These are phyloP conservation scores for Chenopodium album DNA, from an alignment of 148 eudicot genomes.

Conservation along the genomic window DNA sequence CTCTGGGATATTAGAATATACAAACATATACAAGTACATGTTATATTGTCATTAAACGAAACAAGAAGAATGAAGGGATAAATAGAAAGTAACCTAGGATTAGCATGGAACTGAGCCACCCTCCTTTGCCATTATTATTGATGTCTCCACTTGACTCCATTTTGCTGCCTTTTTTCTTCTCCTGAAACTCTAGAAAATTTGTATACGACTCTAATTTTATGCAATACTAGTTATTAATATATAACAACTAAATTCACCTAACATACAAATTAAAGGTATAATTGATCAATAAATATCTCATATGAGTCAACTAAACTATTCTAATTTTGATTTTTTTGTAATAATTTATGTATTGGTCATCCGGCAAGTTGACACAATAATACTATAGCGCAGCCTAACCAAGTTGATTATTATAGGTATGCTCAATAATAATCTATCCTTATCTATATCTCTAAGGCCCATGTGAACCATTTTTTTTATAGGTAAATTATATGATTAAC, in stretches of 20 bases:
- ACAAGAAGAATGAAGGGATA: not conserved
- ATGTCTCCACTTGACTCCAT: constrained; percentile 6
- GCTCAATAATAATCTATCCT: not conserved
- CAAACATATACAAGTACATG: too few relatives aligned
- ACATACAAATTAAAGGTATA: too few relatives aligned
- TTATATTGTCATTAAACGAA: too few relatives aligned
- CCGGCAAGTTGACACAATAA: not conserved
- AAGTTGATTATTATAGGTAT: not conserved
- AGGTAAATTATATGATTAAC: not conserved
- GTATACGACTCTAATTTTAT: constrained; percentile 4
- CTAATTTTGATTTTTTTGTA: too few relatives aligned
- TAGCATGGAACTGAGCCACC: constrained; percentile 23
- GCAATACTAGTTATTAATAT: not conserved
- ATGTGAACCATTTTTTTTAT: not conserved
- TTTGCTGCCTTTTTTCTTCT: not conserved
- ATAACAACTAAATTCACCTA: not conserved
- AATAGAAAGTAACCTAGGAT: constrained; percentile 10
- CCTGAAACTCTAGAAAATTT: not conserved
- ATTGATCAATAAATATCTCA: not conserved
- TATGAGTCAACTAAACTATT: too few relatives aligned
- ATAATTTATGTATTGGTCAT: not conserved
- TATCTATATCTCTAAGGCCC: not conserved
- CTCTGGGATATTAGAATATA: too few relatives aligned
- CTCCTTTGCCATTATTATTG: constrained; percentile 20
- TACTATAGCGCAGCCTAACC: not conserved